Evolutionary conservation across 2,329 filamentous ascomycete genomes (phyloP), one percentile per base, ranked within the genome.

Genomic region (Niveomyces coronatus): DNA sequence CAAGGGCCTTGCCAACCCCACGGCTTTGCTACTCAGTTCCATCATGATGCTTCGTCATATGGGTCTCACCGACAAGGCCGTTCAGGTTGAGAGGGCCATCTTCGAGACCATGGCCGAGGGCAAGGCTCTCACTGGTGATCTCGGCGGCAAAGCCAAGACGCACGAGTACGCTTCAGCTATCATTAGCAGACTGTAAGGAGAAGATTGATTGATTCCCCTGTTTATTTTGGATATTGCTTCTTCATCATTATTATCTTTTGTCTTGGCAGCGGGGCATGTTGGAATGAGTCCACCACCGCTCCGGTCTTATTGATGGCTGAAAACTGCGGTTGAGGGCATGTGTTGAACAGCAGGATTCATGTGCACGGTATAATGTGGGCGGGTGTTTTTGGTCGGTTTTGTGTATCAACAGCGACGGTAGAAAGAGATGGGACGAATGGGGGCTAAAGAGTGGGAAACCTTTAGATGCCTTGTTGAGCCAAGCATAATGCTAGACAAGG

Each of bases 11-110:
- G 91, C 91, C 57, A 98, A 98, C 77, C 91, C 91, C 46, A 96
- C 91, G 45, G 91, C 91, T 43, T 79, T 98, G 52, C 79, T 98
- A 49, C 82, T 96, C 57, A 85, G 78, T 64, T 93, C 85, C 63
- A 91, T 96, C 71, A 96, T 98, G 91, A 96, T 98, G 91, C 70
- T 98, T 74, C 82, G 91, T 65, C 91, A 98, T 70, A 96, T 98
- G 89, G 80, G 84, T 56, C 74, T 98, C 48, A 79, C 69, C 63
- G 74, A 85, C 47, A 79, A 96, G 62, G 91, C 91, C 51, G 63
- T 71, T 62, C 80, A 79, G 63, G 96, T 98, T 58, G 85, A 96
- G 74, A 83, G 77, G 65, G 91, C 91, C 49, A 93, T 89, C 58
- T 96, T 98, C 64, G 85, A 84, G 62, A 94, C 88, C 45, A 76